A percentile compares a stretch with the other conserved stretches of the same genome.
Evolutionary conservation across 2,329 filamentous ascomycete species (phyloP).

Genomic region (Aspergillus floridensis): DNA sequence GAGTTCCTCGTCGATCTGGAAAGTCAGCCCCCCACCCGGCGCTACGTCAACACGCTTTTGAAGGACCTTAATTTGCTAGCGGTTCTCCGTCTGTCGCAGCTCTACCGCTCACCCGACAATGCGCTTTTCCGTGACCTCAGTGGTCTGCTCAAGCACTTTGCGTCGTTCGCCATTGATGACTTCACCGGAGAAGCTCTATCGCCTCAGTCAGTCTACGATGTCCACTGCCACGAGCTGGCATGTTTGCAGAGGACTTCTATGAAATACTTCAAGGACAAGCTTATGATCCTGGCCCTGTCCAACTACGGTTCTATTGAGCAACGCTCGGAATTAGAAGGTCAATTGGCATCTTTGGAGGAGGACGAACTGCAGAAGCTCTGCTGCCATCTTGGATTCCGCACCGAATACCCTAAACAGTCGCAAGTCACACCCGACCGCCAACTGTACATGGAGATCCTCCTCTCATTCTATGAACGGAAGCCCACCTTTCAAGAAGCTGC

Average conservation of each 20-base stretch:
- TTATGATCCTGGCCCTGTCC: constrained; percentile 86
- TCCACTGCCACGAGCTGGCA: constrained; percentile 73
- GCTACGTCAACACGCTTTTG: constrained; percentile 87
- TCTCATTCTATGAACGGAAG: constrained; percentile 72
- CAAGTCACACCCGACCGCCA: constrained; percentile 60
- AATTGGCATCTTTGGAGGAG: constrained; percentile 71
- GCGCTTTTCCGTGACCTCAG: constrained; percentile 77
- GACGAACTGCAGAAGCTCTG: constrained; percentile 70
- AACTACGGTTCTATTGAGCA: constrained; percentile 88
- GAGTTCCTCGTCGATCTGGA: constrained; percentile 88
- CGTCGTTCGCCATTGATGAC: constrained; percentile 85
- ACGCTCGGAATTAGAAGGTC: constrained; percentile 70
- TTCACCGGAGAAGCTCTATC: constrained; percentile 77
- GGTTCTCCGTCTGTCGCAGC: constrained; percentile 71
- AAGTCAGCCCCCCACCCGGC: constrained; percentile 87
- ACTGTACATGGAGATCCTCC: constrained; percentile 62
- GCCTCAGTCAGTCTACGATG: constrained; percentile 70
- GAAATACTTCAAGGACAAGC: constrained; percentile 81
- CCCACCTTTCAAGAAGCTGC: constrained; percentile 80
- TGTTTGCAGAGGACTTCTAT: constrained; percentile 74
- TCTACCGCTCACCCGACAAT: constrained; percentile 73
- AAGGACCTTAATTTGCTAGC: constrained; percentile 81
- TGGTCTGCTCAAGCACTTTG: constrained; percentile 79
- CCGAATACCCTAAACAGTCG: constrained; percentile 72
- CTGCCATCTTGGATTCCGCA: constrained; percentile 71